Evolutionary conservation across 2,329 filamentous ascomycete genomes (phyloP).

Genomic region (Trichophyton simii): DNA sequence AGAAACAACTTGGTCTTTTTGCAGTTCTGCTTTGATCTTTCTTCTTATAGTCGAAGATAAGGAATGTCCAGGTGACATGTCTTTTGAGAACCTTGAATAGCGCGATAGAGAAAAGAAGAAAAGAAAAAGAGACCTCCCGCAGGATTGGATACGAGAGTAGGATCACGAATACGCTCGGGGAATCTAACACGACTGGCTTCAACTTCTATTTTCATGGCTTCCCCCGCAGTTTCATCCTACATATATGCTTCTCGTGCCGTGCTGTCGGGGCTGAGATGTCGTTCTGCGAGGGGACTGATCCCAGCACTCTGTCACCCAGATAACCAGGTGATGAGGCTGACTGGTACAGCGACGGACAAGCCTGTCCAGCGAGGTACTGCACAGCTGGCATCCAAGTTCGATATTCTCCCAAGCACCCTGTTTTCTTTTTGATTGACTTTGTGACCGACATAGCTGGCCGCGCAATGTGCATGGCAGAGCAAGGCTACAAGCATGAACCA

Average conservation of each 20-base stretch:
- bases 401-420: neutral
- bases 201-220: neutral
- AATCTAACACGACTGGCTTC: no score
- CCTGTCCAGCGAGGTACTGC: neutral
- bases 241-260: neutral
- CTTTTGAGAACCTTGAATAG: neutral
- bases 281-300: neutral
- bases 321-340: neutral
- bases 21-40: neutral
- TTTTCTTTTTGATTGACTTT: neutral
- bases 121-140: neutral
- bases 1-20: neutral
- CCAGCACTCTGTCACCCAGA: neutral
- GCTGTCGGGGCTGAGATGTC: neutral
- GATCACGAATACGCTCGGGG: neutral
- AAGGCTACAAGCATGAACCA: neutral
- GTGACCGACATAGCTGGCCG: neutral
- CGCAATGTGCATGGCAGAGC: neutral
- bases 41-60: neutral
- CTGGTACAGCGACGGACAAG: neutral
- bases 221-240: neutral
- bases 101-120: neutral
- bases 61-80: neutral
- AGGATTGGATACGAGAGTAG: slow-evolving; percentile 2
- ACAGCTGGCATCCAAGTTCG: neutral